Evolutionary conservation across 768 basidiomycete species (phyloP).

Genomic region (Rhodocollybia butyracea): DNA sequence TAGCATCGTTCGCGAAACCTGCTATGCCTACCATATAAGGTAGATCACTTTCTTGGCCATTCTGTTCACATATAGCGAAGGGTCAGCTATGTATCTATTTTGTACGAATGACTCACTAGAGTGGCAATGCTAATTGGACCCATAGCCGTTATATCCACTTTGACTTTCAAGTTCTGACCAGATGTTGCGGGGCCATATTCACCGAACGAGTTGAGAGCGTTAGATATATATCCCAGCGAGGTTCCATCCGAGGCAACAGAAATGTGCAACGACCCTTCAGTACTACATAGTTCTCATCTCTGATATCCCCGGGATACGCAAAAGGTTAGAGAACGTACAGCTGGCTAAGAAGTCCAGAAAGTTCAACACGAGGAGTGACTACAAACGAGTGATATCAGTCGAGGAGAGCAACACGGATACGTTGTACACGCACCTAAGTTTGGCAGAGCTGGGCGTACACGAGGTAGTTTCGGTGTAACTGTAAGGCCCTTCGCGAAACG

Average conservation of each 20-base stretch:
- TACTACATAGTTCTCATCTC: not conserved
- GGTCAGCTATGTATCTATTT: not conserved
- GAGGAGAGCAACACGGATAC: not conserved
- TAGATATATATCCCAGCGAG: not conserved
- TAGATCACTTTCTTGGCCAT: not conserved
- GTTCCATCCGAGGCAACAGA: not conserved
- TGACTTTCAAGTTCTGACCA: not conserved
- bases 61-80: not conserved
- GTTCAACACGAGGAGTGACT: not conserved
- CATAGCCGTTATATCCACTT: not conserved
- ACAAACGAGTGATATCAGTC: not conserved
- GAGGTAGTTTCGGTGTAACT: not conserved
- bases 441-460: not conserved
- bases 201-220: not conserved
- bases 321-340: not conserved
- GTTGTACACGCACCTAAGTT: no score
- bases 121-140: not conserved
- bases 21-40: not conserved
- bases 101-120: not conserved
- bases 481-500: not conserved
- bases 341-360: not conserved
- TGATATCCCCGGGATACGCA: not conserved
- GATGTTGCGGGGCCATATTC: not conserved
- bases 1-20: not conserved
- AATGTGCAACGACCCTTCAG: not conserved